phyloP scores from a whole-genome alignment of 2,329 filamentous ascomycete genomes.

The Sporothrix inflata region DNA sequence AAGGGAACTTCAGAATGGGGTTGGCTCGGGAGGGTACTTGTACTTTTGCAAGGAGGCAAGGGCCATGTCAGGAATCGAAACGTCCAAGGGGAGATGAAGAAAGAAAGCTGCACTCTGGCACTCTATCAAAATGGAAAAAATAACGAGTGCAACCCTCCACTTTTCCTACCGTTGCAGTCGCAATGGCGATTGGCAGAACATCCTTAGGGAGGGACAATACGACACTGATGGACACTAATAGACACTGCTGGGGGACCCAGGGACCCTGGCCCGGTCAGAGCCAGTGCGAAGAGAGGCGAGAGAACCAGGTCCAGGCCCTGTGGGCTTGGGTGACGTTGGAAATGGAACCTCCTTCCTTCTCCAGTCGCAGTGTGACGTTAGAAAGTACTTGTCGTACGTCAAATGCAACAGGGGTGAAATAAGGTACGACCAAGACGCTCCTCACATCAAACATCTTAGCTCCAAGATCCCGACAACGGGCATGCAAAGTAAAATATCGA shows the following conservation, averaged over 20 bases:
- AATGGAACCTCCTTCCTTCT: background rate
- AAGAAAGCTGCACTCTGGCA: too few relatives aligned
- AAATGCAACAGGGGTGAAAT: too few relatives aligned
- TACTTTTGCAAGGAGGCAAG: background rate
- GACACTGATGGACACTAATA: background rate
- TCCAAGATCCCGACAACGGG: background rate
- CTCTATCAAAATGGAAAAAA: conserved; percentile 22
- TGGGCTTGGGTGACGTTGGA: background rate
- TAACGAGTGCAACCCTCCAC: conserved; percentile 12
- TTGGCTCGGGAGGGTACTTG: too few relatives aligned
- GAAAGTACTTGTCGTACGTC: too few relatives aligned
- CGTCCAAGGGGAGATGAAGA: background rate
- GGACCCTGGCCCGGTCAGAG: background rate
- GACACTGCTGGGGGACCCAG: background rate
- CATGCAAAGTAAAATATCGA: conserved; percentile 1
- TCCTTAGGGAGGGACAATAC: background rate
- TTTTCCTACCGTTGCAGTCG: background rate
- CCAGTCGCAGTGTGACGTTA: background rate
- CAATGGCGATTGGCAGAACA: background rate
- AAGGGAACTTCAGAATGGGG: too few relatives aligned
- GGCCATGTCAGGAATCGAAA: background rate
- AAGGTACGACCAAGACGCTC: background rate
- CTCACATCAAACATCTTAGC: background rate
- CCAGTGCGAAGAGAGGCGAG: background rate
- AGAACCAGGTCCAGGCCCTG: background rate